Percentiles rank a stretch among this genome's conserved stretches.
These are phyloP conservation scores for Pythium pyrilobum DNA, from an alignment of 352 stramenopile species.

Conservation along the genomic window DNA sequence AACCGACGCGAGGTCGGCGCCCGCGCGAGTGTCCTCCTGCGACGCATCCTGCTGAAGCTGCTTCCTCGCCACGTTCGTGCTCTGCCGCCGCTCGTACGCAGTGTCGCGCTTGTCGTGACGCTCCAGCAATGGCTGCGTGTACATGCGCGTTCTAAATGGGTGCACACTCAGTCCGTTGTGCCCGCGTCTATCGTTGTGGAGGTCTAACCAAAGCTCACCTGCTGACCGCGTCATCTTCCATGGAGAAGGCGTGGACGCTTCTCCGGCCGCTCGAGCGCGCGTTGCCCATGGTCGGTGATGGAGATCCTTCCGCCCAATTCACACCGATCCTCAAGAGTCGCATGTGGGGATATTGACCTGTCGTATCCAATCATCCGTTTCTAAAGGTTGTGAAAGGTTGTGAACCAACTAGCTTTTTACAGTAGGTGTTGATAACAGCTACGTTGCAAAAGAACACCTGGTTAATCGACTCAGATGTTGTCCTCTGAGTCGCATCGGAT, in stretches of 20 bases:
- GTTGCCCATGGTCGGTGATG: slow-evolving; percentile 7
- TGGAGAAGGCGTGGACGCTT: slow-evolving; percentile 8
- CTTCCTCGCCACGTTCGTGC: neutral
- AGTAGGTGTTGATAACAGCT: too few species aligned
- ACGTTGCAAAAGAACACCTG: too few species aligned
- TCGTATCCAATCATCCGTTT: too few species aligned
- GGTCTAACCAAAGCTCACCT: neutral
- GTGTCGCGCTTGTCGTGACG: neutral
- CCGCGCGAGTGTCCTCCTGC: neutral
- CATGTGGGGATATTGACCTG: too few species aligned
- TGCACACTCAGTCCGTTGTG: too few species aligned
- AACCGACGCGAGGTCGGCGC: slow-evolving; percentile 26
- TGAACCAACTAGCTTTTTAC: too few species aligned
- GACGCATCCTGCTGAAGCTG: slow-evolving; percentile 13
- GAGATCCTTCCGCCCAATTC: too few species aligned
- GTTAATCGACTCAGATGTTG: too few species aligned
- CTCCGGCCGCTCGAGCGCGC: slow-evolving; percentile 2
- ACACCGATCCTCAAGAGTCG: too few species aligned
- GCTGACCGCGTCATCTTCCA: neutral
- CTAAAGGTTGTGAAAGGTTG: too few species aligned
- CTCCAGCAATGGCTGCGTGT: slow-evolving; percentile 48
- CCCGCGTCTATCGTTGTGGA: too few species aligned
- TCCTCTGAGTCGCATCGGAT: too few species aligned
- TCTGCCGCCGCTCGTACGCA: neutral
- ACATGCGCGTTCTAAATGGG: slow-evolving; percentile 38